Base-by-base conservation (phyloP, 768 basidiomycete genomes). In the Serendipita indica region DNA sequence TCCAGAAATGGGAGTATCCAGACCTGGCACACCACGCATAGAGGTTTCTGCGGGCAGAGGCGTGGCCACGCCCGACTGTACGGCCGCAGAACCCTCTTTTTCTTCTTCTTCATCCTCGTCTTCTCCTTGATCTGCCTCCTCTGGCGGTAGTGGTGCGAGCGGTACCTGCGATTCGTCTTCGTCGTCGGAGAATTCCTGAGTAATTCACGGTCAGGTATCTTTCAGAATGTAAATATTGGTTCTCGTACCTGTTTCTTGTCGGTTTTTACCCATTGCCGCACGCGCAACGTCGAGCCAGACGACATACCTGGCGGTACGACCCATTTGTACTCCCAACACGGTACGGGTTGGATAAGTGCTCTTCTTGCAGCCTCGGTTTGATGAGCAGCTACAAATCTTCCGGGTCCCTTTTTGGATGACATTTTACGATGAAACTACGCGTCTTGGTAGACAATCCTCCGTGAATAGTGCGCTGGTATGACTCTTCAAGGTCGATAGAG, bases 161-260 rank as follows among this genome's bases (percentile, higher is more conserved):
- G 87, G 86, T 64, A 86, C 85, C 63, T 90, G 86, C 0, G 73
- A 79, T 62, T 81, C 84, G 56, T 79, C 84, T 65, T 90, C 89
- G 60, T 89, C 86, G 65, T 90, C 88, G 65, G 84, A 88, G 65
- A 90, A 91, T 76, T 89, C 85, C 88, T 91, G 62, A 57, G 27
- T 34, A 25, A 30, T n/a, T n/a, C n/a, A n/a, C n/a, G 46, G 59
- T 59, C 32, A 35, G 27, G 30, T 22, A 30, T 39, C n/a, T 52
- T 52, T 28, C 22, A 30, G 28, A 39, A 43, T 52, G 35, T 22
- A 39, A 46, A 57, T n/a, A 22, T 62, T 32, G n/a, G 22, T 4
- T 16, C 14, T 39, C 79, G 57, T 64, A 85, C 88, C 75, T 87
- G 88, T 46, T 74, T 74, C 69, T 81, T 85, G 60, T 89, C 84